Evolutionary conservation across 1,139 yeast species (phyloP), one percentile per base, ranked within the genome.

Genomic region (Zygoascus meyerae): DNA sequence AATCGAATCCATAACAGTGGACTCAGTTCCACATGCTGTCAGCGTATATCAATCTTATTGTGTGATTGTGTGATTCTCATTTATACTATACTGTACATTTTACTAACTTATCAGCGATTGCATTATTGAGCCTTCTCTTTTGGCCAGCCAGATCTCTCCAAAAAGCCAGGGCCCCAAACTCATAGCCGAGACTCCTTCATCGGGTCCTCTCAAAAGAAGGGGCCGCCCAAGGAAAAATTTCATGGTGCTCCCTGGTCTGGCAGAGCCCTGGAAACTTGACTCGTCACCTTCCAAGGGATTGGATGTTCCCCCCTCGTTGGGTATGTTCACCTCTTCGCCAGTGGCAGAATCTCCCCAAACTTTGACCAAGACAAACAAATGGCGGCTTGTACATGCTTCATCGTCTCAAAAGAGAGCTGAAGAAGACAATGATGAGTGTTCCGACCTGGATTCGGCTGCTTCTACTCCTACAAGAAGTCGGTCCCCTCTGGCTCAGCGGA

Each of bases 271-370:
- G 45, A 34, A 34, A 12, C 29, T 36, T 3, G 40, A 34, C 26
- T 34, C 40, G 6, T 42, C 44, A 28, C 40, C 39, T 34, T 18
- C 28, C n/a, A 28, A 28, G 10, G 15, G 21, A 6, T 14, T 34
- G 36, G 36, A 11, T 17, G 29, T 16, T 11, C 45, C 48, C 12
- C 55, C 55, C 8, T 48, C 54, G 2, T 42, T 53, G 36, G 54
- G 52, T 18, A 48, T 53, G 53, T 49, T 46, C 38, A 39, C 55
- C 14, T 53, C 55, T 8, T 52, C 55, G 12, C 55, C 55, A 1
- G 46, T 48, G 5, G 40, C 34, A 14, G 53, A 50, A 18, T 53
- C 55, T 11, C 55, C 55, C 1, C 45, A 43, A 31, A 51, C 54
- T 5, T 47, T 41, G 9, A 40, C 40, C 31, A 29, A 29, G 2